Evolutionary conservation across 345 rosid genomes (phyloP).

Genomic region (Hevea brasiliensis): DNA sequence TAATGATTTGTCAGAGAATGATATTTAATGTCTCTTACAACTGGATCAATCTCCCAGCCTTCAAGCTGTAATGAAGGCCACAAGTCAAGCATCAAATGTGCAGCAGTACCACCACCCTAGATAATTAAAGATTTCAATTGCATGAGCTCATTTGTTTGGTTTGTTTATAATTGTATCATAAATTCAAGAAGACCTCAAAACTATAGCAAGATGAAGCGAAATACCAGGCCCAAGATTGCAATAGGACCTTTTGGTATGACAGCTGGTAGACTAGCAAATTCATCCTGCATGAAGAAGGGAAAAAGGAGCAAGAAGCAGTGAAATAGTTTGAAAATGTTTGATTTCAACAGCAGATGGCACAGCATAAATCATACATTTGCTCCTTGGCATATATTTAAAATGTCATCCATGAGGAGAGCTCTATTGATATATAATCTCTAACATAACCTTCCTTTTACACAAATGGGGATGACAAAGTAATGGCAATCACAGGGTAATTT

Average conservation of each 20-base stretch:
- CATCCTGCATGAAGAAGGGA: slow-evolving; percentile 47
- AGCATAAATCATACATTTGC: background rate
- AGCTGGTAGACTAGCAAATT: slow-evolving; percentile 72
- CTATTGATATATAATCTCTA: background rate
- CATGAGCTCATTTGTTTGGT: background rate
- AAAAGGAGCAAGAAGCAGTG: background rate
- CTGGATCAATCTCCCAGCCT: slow-evolving; percentile 78
- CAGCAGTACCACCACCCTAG: slow-evolving; percentile 93
- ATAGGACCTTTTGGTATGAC: slow-evolving; percentile 69
- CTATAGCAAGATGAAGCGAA: background rate
- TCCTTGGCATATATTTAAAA: background rate
- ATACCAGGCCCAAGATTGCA: slow-evolving; percentile 81
- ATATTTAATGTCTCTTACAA: slow-evolving; percentile 41
- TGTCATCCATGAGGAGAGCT: background rate
- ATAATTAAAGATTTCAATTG: slow-evolving; percentile 8
- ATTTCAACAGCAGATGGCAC: background rate
- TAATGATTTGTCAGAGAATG: background rate
- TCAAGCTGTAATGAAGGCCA: slow-evolving; percentile 77
- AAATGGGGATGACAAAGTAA: too few relatives aligned
- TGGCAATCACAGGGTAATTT: background rate
- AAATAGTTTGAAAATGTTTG: background rate
- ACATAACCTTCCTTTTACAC: background rate
- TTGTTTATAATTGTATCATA: background rate
- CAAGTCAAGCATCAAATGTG: slow-evolving; percentile 68
- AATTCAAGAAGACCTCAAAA: background rate